phyloP scores from a whole-genome alignment of 495 filamentous ascomycete species.

The Tuber microsphaerosporum region DNA sequence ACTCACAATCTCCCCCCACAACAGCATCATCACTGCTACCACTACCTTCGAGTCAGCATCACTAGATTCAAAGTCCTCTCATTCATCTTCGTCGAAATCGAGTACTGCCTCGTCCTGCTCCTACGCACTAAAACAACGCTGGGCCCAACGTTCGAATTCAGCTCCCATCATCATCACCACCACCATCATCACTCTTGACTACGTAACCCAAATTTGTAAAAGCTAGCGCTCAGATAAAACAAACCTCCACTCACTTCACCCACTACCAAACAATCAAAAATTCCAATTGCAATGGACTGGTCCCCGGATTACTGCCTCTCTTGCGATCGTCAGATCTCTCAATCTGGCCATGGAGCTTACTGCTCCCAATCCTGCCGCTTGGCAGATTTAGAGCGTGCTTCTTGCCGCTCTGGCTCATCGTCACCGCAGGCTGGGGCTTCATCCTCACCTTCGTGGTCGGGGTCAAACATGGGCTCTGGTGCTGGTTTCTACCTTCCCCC shows the following conservation, averaged over 20 bases:
- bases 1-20: background rate
- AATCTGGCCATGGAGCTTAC: slow-evolving; percentile 61
- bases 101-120: background rate
- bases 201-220: slow-evolving; percentile 15
- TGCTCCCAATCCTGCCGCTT: slow-evolving; percentile 91
- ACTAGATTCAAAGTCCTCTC: background rate
- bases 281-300: slow-evolving; percentile 72
- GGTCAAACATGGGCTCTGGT: slow-evolving; percentile 43
- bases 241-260: slow-evolving; percentile 16
- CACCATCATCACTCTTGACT: slow-evolving; percentile 19
- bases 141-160: background rate
- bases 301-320: slow-evolving; percentile 87
- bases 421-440: slow-evolving; percentile 45
- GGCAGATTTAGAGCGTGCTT: slow-evolving; percentile 72
- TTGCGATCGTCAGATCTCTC: slow-evolving; percentile 79
- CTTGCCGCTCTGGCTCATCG: slow-evolving; percentile 52
- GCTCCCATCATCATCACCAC: slow-evolving; percentile 14
- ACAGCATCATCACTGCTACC: slow-evolving; percentile 5
- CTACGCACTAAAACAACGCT: background rate
- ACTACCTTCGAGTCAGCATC: background rate
- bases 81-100: slow-evolving; percentile 1
- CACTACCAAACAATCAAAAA: slow-evolving; percentile 37
- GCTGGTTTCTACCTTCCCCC: slow-evolving; percentile 60
- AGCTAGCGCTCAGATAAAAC: background rate
- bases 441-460: slow-evolving; percentile 47